Percentiles rank a stretch among this genome's conserved stretches.
phyloP scores from a whole-genome alignment of 352 stramenopile genomes.

The Peronosclerospora sorghi region DNA sequence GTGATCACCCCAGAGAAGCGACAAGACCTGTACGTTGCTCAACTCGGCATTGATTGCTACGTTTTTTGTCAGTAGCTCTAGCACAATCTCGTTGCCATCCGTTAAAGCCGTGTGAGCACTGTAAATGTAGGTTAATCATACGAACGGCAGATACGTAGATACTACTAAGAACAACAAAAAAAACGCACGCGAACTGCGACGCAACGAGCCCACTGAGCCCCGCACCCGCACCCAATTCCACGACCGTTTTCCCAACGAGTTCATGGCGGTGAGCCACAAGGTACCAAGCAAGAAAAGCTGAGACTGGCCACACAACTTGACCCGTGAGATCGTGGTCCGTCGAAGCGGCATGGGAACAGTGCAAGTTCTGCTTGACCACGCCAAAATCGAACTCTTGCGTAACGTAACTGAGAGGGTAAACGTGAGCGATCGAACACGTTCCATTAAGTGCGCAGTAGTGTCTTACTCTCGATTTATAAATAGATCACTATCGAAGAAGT shows the following conservation, averaged over 20 bases:
- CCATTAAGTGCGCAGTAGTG: neutral
- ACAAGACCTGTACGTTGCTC: constrained; percentile 25
- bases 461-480: constrained; percentile 52
- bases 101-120: constrained; percentile 43
- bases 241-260: constrained; percentile 32
- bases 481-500: constrained; percentile 43
- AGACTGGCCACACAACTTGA: constrained; percentile 71
- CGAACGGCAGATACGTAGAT: no score
- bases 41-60: constrained; percentile 15
- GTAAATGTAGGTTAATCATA: neutral
- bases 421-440: neutral
- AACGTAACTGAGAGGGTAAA: constrained; percentile 20
- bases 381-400: constrained; percentile 44
- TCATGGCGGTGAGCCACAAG: constrained; percentile 21
- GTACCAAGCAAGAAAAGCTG: constrained; percentile 45
- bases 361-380: constrained; percentile 30
- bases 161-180: no score
- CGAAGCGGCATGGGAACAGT: constrained; percentile 37
- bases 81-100: constrained; percentile 62
- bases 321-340: constrained; percentile 71
- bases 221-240: constrained; percentile 42
- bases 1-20: constrained; percentile 43
- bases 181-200: constrained; percentile 42
- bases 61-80: constrained; percentile 46
- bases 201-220: constrained; percentile 50